A percentile compares a stretch with the other conserved stretches of the same genome.
Evolutionary conservation across 768 basidiomycete genomes (phyloP).

Genomic region (Psilocybe cyanescens): DNA sequence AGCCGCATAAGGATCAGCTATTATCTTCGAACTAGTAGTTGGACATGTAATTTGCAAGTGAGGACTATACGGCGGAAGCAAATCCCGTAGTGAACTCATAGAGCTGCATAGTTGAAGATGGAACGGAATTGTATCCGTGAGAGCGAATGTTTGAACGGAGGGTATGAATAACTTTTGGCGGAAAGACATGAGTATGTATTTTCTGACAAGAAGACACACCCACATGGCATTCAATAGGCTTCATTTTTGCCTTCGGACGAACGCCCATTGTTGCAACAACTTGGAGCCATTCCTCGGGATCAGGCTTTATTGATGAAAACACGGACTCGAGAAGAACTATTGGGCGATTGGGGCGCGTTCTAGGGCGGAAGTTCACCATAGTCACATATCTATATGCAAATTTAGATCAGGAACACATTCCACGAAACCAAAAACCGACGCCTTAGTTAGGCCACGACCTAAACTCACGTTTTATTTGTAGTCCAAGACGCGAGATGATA

Average conservation of each 20-base stretch:
- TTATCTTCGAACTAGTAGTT: not conserved
- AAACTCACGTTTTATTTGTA: conserved; percentile 38
- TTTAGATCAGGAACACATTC: conserved; percentile 3
- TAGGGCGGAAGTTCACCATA: conserved; percentile 48
- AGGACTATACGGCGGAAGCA: conserved; percentile 34
- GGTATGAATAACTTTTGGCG: conserved; percentile 41
- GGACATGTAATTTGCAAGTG: conserved; percentile 20
- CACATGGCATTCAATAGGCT: conserved; percentile 57
- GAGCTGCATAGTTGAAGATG: conserved; percentile 57
- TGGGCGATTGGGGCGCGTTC: conserved; percentile 48
- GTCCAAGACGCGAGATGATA: conserved; percentile 37
- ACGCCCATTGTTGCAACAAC: conserved; percentile 40
- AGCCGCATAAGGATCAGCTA: not conserved
- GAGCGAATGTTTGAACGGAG: conserved; percentile 48
- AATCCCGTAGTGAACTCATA: conserved; percentile 44
- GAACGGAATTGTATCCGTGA: conserved; percentile 58
- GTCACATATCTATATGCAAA: conserved; percentile 37
- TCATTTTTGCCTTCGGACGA: conserved; percentile 32
- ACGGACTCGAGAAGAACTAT: conserved; percentile 46
- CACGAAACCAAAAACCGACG: not conserved
- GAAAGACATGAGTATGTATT: not conserved
- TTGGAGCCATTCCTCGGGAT: conserved; percentile 65
- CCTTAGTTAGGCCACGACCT: not conserved
- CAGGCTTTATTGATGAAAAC: conserved; percentile 51
- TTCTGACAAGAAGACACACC: conserved; percentile 21